These are phyloP conservation scores for Vigna mungo DNA, from an alignment of 306 rosid species.

Conservation along the genomic window DNA sequence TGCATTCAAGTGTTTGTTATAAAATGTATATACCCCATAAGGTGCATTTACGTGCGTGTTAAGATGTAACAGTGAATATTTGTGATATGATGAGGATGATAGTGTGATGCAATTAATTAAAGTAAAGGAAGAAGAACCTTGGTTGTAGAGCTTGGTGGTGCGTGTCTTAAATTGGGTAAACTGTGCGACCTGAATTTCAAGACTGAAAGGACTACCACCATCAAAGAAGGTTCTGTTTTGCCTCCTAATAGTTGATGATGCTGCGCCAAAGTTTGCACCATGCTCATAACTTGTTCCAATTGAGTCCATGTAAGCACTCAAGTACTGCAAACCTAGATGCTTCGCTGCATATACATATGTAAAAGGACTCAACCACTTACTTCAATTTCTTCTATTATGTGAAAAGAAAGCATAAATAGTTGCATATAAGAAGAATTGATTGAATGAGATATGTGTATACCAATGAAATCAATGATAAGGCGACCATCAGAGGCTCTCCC, in stretches of 20 bases:
- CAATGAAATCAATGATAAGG: constrained; percentile 72
- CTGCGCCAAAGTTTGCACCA: constrained; percentile 89
- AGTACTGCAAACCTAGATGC: constrained; percentile 57
- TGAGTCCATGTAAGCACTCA: constrained; percentile 76
- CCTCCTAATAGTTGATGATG: constrained; percentile 69
- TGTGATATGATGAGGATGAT: neutral
- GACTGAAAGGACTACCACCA: constrained; percentile 70
- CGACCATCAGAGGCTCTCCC: constrained; percentile 81
- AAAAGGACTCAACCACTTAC: neutral
- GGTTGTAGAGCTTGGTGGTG: constrained; percentile 50
- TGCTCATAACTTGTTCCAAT: constrained; percentile 72
- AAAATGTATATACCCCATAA: too few species aligned
- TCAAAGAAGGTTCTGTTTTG: constrained; percentile 62
- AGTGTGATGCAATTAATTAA: neutral
- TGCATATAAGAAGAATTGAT: neutral
- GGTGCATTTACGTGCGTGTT: neutral
- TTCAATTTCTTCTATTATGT: too few species aligned
- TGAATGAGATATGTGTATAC: constrained; percentile 33
- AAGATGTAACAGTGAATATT: neutral
- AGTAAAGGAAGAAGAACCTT: constrained; percentile 46
- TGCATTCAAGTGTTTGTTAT: too few species aligned
- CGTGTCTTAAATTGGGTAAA: constrained; percentile 68
- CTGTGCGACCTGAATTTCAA: constrained; percentile 71
- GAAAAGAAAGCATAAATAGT: too few species aligned
- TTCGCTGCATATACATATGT: constrained; percentile 52